These are phyloP conservation scores for Penicillium maclennaniae DNA, from an alignment of 495 filamentous ascomycete species.

Conservation along the genomic window DNA sequence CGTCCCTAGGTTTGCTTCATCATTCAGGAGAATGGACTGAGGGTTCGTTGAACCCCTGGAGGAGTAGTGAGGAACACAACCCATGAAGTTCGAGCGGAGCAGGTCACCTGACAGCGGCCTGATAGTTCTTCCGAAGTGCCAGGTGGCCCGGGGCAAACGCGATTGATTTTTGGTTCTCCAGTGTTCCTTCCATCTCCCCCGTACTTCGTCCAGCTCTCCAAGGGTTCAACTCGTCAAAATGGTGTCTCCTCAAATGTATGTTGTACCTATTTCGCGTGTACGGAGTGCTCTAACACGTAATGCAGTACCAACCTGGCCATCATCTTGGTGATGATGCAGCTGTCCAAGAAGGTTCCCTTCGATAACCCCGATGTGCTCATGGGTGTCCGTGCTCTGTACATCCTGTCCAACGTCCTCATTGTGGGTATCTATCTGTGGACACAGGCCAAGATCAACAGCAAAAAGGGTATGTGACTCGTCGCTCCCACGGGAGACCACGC, in stretches of 20 bases:
- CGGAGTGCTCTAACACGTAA: slow-evolving; percentile 1
- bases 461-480: slow-evolving; percentile 70
- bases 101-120: slow-evolving; percentile 1
- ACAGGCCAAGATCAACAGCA: slow-evolving; percentile 76
- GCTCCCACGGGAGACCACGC: not conserved
- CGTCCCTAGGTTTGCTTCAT: not conserved
- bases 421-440: slow-evolving; percentile 77
- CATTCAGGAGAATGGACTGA: not conserved
- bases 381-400: slow-evolving; percentile 74
- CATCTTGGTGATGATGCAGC: slow-evolving; percentile 97
- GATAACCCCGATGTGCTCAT: slow-evolving; percentile 86
- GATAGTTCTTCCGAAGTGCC: slow-evolving; percentile 20
- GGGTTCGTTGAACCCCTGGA: not conserved
- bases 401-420: slow-evolving; percentile 87
- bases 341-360: slow-evolving; percentile 91
- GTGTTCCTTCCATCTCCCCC: slow-evolving; percentile 22
- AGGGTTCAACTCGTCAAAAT: slow-evolving; percentile 33
- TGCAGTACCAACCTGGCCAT: slow-evolving; percentile 85
- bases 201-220: slow-evolving; percentile 8
- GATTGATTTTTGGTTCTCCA: slow-evolving; percentile 23
- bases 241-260: slow-evolving; percentile 48
- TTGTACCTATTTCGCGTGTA: not conserved
- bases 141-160: slow-evolving; percentile 17
- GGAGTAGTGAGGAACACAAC: not conserved
- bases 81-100: not conserved